Conservation (phyloP, 306 rosid species). For the Luffa aegyptiaca region DNA sequence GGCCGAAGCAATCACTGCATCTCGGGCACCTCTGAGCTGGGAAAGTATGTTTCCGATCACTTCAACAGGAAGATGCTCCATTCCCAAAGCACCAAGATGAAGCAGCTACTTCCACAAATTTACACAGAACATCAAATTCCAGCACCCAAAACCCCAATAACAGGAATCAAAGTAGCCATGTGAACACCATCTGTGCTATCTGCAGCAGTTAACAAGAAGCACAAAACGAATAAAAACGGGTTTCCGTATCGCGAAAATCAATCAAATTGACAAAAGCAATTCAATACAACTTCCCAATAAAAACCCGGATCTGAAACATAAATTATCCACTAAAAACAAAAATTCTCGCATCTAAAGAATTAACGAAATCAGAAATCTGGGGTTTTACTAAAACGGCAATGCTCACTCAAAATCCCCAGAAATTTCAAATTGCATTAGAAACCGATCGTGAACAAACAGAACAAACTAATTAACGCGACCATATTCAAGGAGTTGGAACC, state of each 20-base stretch:
- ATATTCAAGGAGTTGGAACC: not conserved
- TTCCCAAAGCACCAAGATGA: not conserved
- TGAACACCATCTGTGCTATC: not conserved
- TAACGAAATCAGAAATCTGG: not conserved
- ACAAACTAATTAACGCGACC: not conserved
- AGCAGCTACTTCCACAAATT: not conserved
- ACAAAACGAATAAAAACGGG: not conserved
- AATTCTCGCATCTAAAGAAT: not conserved
- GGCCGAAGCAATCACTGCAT: constrained; percentile 66
- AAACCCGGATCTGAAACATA: not conserved
- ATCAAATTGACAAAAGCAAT: not conserved
- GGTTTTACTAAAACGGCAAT: not conserved
- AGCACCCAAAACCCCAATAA: not conserved
- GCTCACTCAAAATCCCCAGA: not conserved
- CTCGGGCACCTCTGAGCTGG: constrained; percentile 59
- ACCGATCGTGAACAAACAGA: not conserved
- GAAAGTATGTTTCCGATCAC: constrained; percentile 76
- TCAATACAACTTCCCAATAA: not conserved
- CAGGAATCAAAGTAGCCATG: not conserved
- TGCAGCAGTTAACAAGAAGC: not conserved
- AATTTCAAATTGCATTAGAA: not conserved
- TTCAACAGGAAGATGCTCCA: constrained; percentile 78
- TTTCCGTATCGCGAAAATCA: not conserved
- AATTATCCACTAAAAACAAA: not conserved
- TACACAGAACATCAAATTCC: not conserved